Conservation (phyloP, 176 grass and related monocot genomes). For the Alloteropsis semialata region DNA sequence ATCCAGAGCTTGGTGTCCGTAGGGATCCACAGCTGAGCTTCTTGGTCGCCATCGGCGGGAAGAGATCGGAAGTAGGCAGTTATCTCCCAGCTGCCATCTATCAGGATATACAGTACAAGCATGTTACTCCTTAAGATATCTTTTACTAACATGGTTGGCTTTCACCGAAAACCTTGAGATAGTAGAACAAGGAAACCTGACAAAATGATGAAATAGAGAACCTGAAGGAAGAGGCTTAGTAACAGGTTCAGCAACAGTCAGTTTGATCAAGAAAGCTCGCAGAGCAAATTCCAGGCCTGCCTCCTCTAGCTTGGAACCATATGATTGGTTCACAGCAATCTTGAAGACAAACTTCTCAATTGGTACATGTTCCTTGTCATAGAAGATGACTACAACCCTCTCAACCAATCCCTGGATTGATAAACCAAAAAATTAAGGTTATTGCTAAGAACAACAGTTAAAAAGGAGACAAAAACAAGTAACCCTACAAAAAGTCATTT, state of each 20-base stretch:
- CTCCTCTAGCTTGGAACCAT: conserved; percentile 61
- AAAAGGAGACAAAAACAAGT: not conserved
- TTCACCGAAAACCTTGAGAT: not conserved
- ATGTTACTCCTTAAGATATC: not conserved
- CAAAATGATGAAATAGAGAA: not conserved
- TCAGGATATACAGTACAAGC: conserved; percentile 10
- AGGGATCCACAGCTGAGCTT: conserved; percentile 66
- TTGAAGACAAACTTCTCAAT: conserved; percentile 95
- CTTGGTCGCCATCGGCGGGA: conserved; percentile 23
- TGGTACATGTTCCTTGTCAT: conserved; percentile 62
- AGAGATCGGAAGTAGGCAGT: conserved; percentile 70
- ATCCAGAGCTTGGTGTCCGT: conserved; percentile 83
- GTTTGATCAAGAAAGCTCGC: conserved; percentile 89
- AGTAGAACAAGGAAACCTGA: not conserved
- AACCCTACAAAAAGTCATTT: not conserved
- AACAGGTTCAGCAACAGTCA: conserved; percentile 57
- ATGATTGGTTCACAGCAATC: conserved; percentile 65
- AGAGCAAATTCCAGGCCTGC: conserved; percentile 71
- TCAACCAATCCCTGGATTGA: conserved; percentile 64
- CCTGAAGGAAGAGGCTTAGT: conserved; percentile 60
- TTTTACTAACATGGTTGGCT: not conserved
- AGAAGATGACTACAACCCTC: conserved; percentile 78
- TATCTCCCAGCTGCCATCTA: conserved; percentile 90
- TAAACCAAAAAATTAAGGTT: not conserved
- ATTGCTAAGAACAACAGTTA: not conserved